These are phyloP conservation scores for Uronychia binucleata DNA, from an alignment of 73 alveolate species.

Conservation along the genomic window DNA sequence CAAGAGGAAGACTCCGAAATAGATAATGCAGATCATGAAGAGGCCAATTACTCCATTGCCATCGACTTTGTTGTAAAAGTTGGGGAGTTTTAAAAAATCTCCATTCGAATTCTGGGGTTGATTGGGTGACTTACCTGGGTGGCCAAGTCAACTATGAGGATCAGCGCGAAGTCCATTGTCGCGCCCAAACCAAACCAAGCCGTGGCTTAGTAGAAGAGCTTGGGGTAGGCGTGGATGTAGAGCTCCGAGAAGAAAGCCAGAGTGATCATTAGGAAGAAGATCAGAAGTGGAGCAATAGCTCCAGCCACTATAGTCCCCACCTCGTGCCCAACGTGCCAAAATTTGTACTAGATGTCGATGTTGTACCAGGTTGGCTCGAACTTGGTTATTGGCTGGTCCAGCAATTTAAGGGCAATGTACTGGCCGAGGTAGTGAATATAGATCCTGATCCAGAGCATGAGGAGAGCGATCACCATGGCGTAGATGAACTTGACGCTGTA, in stretches of 20 bases:
- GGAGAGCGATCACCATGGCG: conserved; percentile 29
- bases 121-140: not conserved
- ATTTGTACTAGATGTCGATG: conserved; percentile 29
- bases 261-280: conserved; percentile 13
- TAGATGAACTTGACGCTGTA: not conserved
- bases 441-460: conserved; percentile 50
- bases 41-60: conserved; percentile 60
- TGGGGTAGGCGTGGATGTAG: conserved; percentile 44
- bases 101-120: conserved; percentile 35
- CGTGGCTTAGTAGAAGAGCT: conserved; percentile 31
- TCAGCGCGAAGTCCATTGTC: conserved; percentile 41
- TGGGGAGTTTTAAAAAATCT: conserved; percentile 45
- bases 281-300: conserved; percentile 9
- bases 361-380: conserved; percentile 46
- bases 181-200: conserved; percentile 55
- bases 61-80: conserved; percentile 24
- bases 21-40: conserved; percentile 34
- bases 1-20: conserved; percentile 25
- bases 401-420: conserved; percentile 21
- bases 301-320: conserved; percentile 51
- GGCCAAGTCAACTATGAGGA: conserved; percentile 45
- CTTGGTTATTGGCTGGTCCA: conserved; percentile 37
- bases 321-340: conserved; percentile 40
- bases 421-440: conserved; percentile 54
- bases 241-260: conserved; percentile 29